phyloP scores from a whole-genome alignment of 2,329 filamentous ascomycete species.

The Cordyceps fumosorosea region DNA sequence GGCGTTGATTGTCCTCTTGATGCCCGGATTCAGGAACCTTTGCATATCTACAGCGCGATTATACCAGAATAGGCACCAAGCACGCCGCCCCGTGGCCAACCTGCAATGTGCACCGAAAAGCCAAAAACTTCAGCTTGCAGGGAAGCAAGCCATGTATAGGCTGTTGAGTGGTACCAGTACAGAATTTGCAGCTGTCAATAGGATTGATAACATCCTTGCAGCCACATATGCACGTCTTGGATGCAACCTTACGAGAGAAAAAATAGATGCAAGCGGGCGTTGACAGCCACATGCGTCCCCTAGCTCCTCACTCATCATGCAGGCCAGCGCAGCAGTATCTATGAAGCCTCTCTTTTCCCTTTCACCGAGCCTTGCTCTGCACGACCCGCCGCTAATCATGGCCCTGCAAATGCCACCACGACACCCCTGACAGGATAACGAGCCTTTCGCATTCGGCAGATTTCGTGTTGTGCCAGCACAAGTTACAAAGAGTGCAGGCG shows the following conservation, averaged over 20 bases:
- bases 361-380: background rate
- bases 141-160: background rate
- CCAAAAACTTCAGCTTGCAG: background rate
- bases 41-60: background rate
- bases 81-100: background rate
- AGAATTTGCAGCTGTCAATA: background rate
- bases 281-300: background rate
- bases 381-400: background rate
- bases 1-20: background rate
- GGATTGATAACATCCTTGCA: background rate
- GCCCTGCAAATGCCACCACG: background rate
- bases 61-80: background rate
- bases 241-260: constrained; percentile 1
- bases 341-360: background rate
- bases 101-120: background rate
- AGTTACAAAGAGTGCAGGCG: background rate
- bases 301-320: background rate
- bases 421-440: background rate
- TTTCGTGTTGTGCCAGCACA: background rate
- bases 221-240: background rate
- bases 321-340: background rate
- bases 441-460: background rate
- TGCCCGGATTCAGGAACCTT: background rate
- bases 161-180: background rate
- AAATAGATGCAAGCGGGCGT: background rate